Percentiles rank a stretch among this genome's conserved stretches.
Evolutionary conservation across 1,139 yeast species (phyloP).

Genomic region (Blastobotrys raffinosifermentans): DNA sequence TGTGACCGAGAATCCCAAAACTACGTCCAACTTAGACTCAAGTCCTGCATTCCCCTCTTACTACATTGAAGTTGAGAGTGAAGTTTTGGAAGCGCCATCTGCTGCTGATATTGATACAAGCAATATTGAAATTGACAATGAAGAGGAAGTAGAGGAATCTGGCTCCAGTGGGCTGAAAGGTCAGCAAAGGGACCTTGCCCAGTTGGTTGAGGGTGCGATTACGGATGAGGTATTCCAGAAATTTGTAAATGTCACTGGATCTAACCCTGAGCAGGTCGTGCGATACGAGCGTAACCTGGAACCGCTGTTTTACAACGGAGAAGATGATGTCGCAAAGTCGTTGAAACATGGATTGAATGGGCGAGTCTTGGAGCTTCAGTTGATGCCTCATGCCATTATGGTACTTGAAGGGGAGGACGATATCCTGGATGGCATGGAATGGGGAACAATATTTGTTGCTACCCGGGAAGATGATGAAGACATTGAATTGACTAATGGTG

Average conservation of each 20-base stretch:
- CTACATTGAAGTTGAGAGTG: slow-evolving; percentile 9
- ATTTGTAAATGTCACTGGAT: slow-evolving; percentile 65
- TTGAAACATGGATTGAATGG: slow-evolving; percentile 38
- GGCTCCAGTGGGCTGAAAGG: slow-evolving; percentile 13
- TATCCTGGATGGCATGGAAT: slow-evolving; percentile 79
- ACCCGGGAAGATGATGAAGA: slow-evolving; percentile 70
- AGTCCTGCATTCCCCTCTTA: slow-evolving; percentile 6
- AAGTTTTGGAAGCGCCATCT: slow-evolving; percentile 4
- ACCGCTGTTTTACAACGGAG: slow-evolving; percentile 68
- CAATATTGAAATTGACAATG: slow-evolving; percentile 29
- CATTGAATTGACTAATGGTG: slow-evolving; percentile 47
- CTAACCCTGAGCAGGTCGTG: slow-evolving; percentile 80
- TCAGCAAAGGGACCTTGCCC: slow-evolving; percentile 17
- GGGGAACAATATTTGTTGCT: slow-evolving; percentile 91
- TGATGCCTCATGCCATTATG: slow-evolving; percentile 89
- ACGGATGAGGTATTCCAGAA: slow-evolving; percentile 69
- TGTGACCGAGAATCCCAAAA: slow-evolving; percentile 1
- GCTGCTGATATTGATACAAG: not conserved
- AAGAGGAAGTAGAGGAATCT: slow-evolving; percentile 25
- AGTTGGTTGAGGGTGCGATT: slow-evolving; percentile 20
- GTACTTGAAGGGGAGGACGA: slow-evolving; percentile 59
- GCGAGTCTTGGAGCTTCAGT: slow-evolving; percentile 75
- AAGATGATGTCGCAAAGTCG: slow-evolving; percentile 47
- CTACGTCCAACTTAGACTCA: slow-evolving; percentile 3
- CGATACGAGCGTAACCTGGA: slow-evolving; percentile 61